phyloP scores from a whole-genome alignment of 495 filamentous ascomycete species.

The Pyrenopolyporus hunteri region DNA sequence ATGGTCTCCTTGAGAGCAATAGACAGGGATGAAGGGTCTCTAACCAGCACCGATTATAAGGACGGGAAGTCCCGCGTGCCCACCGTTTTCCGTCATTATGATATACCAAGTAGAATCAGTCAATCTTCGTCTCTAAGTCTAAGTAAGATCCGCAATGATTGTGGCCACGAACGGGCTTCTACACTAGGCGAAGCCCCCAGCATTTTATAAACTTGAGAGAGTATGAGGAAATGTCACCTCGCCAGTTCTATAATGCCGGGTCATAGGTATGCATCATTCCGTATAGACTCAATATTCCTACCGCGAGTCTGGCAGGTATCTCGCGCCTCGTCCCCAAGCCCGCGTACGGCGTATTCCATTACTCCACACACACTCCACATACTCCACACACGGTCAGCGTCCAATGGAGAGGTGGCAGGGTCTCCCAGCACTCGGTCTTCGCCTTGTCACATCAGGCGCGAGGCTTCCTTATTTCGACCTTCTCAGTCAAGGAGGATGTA shows the following conservation, averaged over 20 bases:
- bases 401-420: neutral
- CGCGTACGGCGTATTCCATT: neutral
- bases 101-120: neutral
- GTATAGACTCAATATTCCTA: too few species aligned
- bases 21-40: neutral
- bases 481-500: too few species aligned
- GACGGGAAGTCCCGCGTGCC: constrained; percentile 23
- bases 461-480: neutral
- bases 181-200: too few species aligned
- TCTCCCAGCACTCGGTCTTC: neutral
- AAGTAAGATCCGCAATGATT: neutral
- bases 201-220: too few species aligned
- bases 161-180: neutral
- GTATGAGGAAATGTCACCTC: too few species aligned
- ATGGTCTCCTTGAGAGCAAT: neutral
- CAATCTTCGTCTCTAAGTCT: neutral
- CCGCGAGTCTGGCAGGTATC: too few species aligned
- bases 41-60: constrained; percentile 43
- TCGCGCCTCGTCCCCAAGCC: neutral
- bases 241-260: too few species aligned
- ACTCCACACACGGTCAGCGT: neutral
- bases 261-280: too few species aligned
- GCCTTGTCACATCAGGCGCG: neutral
- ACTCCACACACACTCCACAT: neutral
- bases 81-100: constrained; percentile 12